Percentiles rank a stretch among this genome's conserved stretches.
phyloP scores from a whole-genome alignment of 306 rosid genomes.

The Gynostemma pentaphyllum region DNA sequence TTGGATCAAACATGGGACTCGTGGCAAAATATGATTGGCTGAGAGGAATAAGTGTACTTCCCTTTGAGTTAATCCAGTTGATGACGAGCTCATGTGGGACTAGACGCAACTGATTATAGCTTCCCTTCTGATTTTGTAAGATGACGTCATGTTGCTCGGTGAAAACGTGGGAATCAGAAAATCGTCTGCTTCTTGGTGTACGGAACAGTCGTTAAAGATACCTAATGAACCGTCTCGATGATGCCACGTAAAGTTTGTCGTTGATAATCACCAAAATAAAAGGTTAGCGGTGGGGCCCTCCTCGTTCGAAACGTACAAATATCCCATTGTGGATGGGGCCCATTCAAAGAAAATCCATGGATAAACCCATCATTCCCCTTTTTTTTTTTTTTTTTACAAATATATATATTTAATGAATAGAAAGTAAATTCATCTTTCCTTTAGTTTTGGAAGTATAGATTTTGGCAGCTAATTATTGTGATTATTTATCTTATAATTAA shows the following conservation, averaged over 20 bases:
- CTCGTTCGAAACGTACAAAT: neutral
- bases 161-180: slow-evolving; percentile 3
- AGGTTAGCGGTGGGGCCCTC: neutral
- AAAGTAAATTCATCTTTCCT: neutral
- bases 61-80: neutral
- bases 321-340: neutral
- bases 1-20: neutral
- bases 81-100: neutral
- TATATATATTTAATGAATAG: too few relatives aligned
- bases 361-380: neutral
- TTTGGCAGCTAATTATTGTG: too few relatives aligned
- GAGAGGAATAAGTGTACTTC: neutral
- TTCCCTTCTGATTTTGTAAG: neutral
- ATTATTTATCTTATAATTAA: too few relatives aligned
- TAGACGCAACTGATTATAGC: neutral
- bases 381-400: too few relatives aligned
- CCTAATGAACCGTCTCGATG: neutral
- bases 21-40: neutral
- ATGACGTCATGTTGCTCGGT: slow-evolving; percentile 8
- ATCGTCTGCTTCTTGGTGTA: neutral
- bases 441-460: neutral
- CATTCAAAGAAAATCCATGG: neutral
- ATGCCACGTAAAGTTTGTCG: neutral
- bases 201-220: neutral
- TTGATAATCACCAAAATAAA: neutral